Base-by-base conservation (phyloP, 768 basidiomycete genomes). In the Neoboletus magnificus region DNA sequence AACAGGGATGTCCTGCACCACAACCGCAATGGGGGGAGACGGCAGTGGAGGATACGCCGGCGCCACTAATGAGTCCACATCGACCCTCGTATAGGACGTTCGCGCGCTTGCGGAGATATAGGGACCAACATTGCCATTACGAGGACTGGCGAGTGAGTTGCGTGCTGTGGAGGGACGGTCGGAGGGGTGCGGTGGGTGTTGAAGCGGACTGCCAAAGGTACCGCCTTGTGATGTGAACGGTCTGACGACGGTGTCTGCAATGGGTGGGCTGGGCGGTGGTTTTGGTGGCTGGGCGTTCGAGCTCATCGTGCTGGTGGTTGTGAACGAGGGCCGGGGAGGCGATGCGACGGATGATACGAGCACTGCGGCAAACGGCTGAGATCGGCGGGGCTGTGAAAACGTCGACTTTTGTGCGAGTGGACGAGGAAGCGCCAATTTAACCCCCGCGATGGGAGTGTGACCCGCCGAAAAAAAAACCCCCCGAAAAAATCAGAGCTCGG, bases 31-130 rank as follows among this genome's bases (percentile, higher is more conserved):
- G 22, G 59, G 65, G 48, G 64, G 45, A 29, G 65, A 57, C 12
- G 67, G 67, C 15, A 69, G 57, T 30, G 58, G 66, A 13, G 68
- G 67, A 47, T 67, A 70, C 7, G 56, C 43, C 5, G 69, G 61
- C 0, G 41, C n/a, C 2, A 66, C 48, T 2, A 56, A 1, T 3
- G 59, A 71, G 20, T 75, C 74, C 3, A 70, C 65, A 54, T 79
- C 77, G 32, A 82, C 81, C 25, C 76, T 76, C 2, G 82, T 83
- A 58, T 77, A 79, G 12, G 82, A 82, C 8, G 82, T 82, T 23
- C 80, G 76, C 0, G 82, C 77, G 48, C 77, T 77, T 35, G 78
- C 73, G 20, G 78, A 75, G 32, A 68, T 53, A 58, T 69, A 57
- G 54, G 69, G 66, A 11, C 65, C 59, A 4, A 54, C 45, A 4